These are phyloP conservation scores for Rhizopus microsporus DNA, from an alignment of 371 early-diverging fungal species.

Conservation along the genomic window DNA sequence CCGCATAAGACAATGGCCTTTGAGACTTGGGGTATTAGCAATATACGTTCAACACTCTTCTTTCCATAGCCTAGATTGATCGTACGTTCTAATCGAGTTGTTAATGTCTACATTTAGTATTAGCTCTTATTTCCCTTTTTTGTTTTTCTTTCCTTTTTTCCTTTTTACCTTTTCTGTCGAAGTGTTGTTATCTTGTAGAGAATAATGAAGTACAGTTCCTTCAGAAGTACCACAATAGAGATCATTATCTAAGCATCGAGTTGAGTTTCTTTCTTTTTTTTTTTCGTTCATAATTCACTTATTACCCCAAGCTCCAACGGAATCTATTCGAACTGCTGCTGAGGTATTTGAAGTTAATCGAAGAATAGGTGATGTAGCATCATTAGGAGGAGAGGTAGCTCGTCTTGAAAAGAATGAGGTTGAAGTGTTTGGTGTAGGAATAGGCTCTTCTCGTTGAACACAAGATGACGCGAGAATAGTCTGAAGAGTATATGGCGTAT, in stretches of 20 bases:
- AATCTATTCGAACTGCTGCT: constrained; percentile 30
- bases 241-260: constrained; percentile 52
- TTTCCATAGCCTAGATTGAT: constrained; percentile 62
- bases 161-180: constrained; percentile 38
- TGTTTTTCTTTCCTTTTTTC: constrained; percentile 1
- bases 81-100: constrained; percentile 50
- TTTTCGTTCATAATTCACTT: too few relatives aligned
- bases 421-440: constrained; percentile 18
- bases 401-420: constrained; percentile 38
- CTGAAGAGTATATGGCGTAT: constrained; percentile 51
- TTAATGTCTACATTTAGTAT: constrained; percentile 34
- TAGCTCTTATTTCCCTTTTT: background rate
- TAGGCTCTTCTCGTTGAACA: constrained; percentile 25
- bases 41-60: constrained; percentile 66
- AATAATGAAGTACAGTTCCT: constrained; percentile 68
- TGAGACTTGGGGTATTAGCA: constrained; percentile 71
- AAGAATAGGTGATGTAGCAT: constrained; percentile 15
- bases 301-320: constrained; percentile 64
- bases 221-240: constrained; percentile 78
- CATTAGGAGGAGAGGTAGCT: constrained; percentile 30
- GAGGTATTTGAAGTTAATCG: constrained; percentile 25
- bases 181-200: constrained; percentile 42
- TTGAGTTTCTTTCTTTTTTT: background rate
- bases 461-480: constrained; percentile 29
- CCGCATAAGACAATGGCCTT: constrained; percentile 74